phyloP scores from a whole-genome alignment of 495 filamentous ascomycete genomes.

The Hypoxylon rickii region DNA sequence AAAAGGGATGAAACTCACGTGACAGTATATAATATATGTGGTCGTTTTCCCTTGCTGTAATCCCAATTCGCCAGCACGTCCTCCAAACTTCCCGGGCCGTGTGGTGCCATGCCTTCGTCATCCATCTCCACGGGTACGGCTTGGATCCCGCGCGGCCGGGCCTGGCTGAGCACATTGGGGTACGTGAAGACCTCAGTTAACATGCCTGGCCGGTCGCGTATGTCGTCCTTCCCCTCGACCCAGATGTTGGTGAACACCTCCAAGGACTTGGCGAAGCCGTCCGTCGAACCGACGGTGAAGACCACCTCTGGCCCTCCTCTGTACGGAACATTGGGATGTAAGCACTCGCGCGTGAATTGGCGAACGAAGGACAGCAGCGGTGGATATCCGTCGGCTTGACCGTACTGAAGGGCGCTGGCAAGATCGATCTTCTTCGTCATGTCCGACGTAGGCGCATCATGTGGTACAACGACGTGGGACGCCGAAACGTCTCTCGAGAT shows the following conservation, averaged over 20 bases:
- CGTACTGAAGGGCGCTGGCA: constrained; percentile 83
- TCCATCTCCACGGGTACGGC: constrained; percentile 76
- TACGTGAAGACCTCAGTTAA: constrained; percentile 81
- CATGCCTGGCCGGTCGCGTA: constrained; percentile 69
- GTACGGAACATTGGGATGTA: constrained; percentile 83
- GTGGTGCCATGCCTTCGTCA: constrained; percentile 70
- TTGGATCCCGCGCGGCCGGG: constrained; percentile 69
- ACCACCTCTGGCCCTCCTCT: constrained; percentile 73
- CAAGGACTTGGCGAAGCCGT: constrained; percentile 79
- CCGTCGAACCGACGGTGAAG: constrained; percentile 78
- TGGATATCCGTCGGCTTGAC: constrained; percentile 74
- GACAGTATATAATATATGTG: constrained; percentile 88
- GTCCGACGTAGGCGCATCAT: constrained; percentile 59
- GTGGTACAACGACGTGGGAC: constrained; percentile 70
- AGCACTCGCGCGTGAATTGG: constrained; percentile 72
- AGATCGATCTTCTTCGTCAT: constrained; percentile 74
- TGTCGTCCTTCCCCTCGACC: constrained; percentile 67
- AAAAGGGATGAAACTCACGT: constrained; percentile 61
- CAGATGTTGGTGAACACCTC: constrained; percentile 74
- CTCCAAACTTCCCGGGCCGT: constrained; percentile 70
- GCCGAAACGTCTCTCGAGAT: constrained; percentile 35
- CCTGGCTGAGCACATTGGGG: constrained; percentile 70
- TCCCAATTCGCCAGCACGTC: constrained; percentile 87
- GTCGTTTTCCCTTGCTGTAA: constrained; percentile 67
- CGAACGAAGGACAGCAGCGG: constrained; percentile 75